Conservation (phyloP, 2,329 filamentous ascomycete genomes). For the Claviceps fusiformis region DNA sequence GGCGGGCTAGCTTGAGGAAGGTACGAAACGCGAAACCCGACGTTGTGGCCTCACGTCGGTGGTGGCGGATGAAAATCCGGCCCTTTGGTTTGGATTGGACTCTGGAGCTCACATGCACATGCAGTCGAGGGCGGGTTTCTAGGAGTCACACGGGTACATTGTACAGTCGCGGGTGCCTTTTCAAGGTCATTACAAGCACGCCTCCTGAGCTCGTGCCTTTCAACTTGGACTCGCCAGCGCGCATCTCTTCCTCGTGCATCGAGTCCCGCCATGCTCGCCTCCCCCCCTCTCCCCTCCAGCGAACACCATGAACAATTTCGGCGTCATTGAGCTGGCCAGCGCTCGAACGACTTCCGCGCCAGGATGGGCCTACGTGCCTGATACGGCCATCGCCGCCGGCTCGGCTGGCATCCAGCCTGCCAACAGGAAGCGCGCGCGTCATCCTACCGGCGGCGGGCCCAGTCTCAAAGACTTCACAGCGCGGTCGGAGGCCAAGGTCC, state of each 20-base stretch:
- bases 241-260: background rate
- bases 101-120: too few relatives aligned
- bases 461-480: constrained; percentile 56
- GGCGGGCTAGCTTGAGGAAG: background rate
- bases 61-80: constrained; percentile 8
- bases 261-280: background rate
- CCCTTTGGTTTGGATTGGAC: too few relatives aligned
- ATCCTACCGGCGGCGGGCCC: constrained; percentile 30
- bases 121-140: too few relatives aligned
- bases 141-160: too few relatives aligned
- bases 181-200: too few relatives aligned
- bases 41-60: background rate
- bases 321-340: constrained; percentile 71
- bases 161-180: too few relatives aligned
- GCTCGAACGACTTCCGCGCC: constrained; percentile 57
- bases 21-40: too few relatives aligned
- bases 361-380: constrained; percentile 86
- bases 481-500: constrained; percentile 69
- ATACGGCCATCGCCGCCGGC: constrained; percentile 44
- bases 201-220: too few relatives aligned
- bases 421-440: constrained; percentile 61
- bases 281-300: background rate
- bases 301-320: constrained; percentile 47
- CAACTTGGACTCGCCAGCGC: background rate
- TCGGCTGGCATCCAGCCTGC: constrained; percentile 37